These are phyloP conservation scores for Tulasnella sp. DNA, from an alignment of 768 basidiomycete genomes.

Conservation along the genomic window DNA sequence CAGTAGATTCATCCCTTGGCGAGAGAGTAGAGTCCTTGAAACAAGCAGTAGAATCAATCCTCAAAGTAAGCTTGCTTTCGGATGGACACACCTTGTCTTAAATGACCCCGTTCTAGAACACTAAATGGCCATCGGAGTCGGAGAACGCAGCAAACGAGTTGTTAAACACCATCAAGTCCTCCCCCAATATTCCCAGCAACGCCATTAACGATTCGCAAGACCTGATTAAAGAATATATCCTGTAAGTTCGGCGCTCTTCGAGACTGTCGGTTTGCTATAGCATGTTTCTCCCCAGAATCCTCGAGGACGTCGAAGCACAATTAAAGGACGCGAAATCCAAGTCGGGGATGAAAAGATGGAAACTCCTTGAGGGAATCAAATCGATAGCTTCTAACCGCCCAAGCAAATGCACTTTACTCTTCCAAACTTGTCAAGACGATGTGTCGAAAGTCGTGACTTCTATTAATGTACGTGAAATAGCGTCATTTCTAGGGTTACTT, in stretches of 20 bases:
- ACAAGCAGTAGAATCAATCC: background rate
- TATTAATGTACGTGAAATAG: too few relatives aligned
- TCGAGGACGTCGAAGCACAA: background rate
- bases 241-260: background rate
- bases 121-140: background rate
- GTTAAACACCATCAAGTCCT: background rate
- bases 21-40: background rate
- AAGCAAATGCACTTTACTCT: too few relatives aligned
- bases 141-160: background rate
- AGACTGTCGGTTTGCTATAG: background rate
- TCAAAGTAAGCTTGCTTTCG: background rate
- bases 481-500: too few relatives aligned
- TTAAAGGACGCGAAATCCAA: background rate
- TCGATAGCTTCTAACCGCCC: too few relatives aligned
- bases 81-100: background rate
- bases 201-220: background rate
- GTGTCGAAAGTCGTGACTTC: too few relatives aligned
- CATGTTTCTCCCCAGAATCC: background rate
- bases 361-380: too few relatives aligned
- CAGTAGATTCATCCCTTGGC: background rate
- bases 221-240: background rate
- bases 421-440: too few relatives aligned
- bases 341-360: too few relatives aligned
- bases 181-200: background rate
- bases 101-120: background rate